Evolutionary conservation across 768 basidiomycete species (phyloP).

Genomic region (Myochromella boudieri): DNA sequence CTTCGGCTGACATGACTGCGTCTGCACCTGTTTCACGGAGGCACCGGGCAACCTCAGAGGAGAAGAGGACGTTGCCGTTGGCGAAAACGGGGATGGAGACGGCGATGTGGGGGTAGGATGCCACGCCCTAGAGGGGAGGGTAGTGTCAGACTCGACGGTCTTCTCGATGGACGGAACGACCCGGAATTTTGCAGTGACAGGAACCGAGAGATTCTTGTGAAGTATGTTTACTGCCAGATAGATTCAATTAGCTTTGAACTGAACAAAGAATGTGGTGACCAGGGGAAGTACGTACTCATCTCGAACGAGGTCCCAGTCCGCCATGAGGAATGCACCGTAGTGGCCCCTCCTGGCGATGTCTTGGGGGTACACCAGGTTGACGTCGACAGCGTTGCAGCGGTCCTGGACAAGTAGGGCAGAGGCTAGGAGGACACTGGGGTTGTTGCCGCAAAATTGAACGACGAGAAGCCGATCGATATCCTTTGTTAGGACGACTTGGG

Average conservation of each 20-base stretch:
- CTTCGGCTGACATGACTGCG: slow-evolving; percentile 95
- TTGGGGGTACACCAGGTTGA: too few species aligned
- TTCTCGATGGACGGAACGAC: slow-evolving; percentile 83
- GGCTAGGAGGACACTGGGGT: too few species aligned
- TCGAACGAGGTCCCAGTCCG: slow-evolving; percentile 86
- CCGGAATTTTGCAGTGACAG: slow-evolving; percentile 96
- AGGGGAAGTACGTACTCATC: slow-evolving; percentile 66
- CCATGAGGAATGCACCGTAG: too few species aligned
- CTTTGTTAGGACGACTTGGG: too few species aligned
- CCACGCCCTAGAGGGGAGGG: slow-evolving; percentile 60
- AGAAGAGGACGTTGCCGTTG: slow-evolving; percentile 92
- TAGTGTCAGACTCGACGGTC: slow-evolving; percentile 61
- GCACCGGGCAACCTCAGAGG: slow-evolving; percentile 79
- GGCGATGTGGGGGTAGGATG: slow-evolving; percentile 89
- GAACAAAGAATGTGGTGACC: neutral
- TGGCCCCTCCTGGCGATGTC: too few species aligned
- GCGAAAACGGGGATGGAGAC: slow-evolving; percentile 94
- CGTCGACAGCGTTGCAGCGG: too few species aligned
- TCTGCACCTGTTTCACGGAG: slow-evolving; percentile 84
- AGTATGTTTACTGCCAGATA: slow-evolving; percentile 70
- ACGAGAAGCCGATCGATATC: too few species aligned
- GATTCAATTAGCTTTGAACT: neutral
- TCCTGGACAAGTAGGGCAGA: too few species aligned
- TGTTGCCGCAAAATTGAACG: too few species aligned
- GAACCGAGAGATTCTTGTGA: slow-evolving; percentile 81